phyloP scores from a whole-genome alignment of 1,284 basidiomycete species.

The Ceratobasidium sp. region DNA sequence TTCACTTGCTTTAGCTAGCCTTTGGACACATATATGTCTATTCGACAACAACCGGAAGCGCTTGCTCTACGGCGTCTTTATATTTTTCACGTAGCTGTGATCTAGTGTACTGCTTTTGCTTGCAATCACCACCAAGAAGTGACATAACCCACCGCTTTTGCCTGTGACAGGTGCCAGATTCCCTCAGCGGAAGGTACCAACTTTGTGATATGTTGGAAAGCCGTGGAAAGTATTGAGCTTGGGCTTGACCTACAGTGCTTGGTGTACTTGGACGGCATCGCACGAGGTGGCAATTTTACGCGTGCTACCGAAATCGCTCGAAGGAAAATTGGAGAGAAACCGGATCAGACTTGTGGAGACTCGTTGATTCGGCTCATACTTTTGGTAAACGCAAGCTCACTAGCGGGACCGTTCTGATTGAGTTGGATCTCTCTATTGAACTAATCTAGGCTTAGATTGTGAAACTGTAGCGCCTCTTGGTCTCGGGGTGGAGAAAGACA shows the following conservation, averaged over 20 bases:
- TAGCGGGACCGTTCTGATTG: neutral
- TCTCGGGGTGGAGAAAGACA: neutral
- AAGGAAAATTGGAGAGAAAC: neutral
- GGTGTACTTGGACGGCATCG: neutral
- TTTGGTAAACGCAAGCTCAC: constrained; percentile 5
- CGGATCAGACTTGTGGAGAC: neutral
- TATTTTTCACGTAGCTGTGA: neutral
- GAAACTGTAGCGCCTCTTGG: neutral
- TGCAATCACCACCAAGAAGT: neutral
- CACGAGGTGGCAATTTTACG: neutral
- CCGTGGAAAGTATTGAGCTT: neutral
- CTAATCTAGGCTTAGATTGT: neutral
- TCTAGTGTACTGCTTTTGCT: neutral
- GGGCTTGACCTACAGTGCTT: constrained; percentile 1
- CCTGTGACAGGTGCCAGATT: neutral
- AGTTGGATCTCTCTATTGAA: neutral
- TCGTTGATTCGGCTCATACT: neutral
- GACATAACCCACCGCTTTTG: neutral
- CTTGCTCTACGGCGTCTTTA: neutral
- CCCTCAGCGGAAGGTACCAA: neutral
- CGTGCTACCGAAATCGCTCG: neutral
- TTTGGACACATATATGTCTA: neutral
- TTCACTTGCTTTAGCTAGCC: neutral
- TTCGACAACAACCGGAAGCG: neutral
- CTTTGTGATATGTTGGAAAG: neutral